Base-by-base conservation (phyloP, 805 yeast species). In the Zygoascus bituminiphila region DNA sequence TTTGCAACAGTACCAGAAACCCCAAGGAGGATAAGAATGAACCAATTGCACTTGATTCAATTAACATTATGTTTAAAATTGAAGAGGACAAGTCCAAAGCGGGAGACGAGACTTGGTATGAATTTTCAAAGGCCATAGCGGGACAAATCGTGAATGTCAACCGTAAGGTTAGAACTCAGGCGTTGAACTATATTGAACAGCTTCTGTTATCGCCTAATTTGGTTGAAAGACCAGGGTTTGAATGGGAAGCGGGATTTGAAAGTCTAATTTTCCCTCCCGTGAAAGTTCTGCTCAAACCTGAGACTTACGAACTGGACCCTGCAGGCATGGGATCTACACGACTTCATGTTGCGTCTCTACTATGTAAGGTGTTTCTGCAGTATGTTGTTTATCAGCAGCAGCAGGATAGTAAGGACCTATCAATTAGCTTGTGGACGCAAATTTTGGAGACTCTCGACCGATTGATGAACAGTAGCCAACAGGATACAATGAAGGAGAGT, bases 61-160 rank as follows among this genome's bases (percentile, higher is more conserved):
- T 62, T 2, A 71, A 73, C 51, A 57, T 65, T n/a, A 48, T 54
- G 26, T 40, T 39, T 19, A 21, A 24, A 9, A 10, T 35, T 8
- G 44, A 41, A 19, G 35, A 41, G 33, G 40, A 37, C 6, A 5
- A 21, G 33, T 23, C 26, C 21, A 41, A 31, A 12, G 37, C 26
- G 7, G 43, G 44, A 43, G 46, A 19, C 39, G 37, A 12, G 15
- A 17, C 12, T 37, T 47, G 49, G 50, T 29, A 19, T 31, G 83
- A 95, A 1, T 69, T 86, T 51, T 71, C 84, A 24, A 91, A 87
- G 60, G 94, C 94, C 0, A 71, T 88, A 47, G 88, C 93, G 0
- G 91, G 84, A 58, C 96, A 89, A 62, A 85, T 96, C 62, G 75
- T 84, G 61, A 88, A 88, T 58, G 95, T 96, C 17, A 86, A 95